Base-by-base conservation (phyloP, 2,329 filamentous ascomycete species). In the Elsinoe batatas region DNA sequence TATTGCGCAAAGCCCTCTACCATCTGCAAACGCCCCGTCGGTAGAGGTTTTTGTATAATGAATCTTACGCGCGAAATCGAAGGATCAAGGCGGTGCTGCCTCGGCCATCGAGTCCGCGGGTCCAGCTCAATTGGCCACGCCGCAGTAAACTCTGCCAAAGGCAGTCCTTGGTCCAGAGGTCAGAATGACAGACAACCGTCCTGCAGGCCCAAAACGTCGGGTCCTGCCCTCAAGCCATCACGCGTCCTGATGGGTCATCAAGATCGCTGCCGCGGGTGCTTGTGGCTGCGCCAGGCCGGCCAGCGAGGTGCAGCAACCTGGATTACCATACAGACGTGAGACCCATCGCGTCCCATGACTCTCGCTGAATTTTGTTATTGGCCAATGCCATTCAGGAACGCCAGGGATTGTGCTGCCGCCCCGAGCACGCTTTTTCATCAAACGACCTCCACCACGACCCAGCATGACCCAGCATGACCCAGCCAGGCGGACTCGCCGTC, bases 251-350 rank as follows among this genome's bases (percentile, higher is more conserved):
- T 35, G 26, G 47, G 47, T 51, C 32, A 51, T 51, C 47, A 37
- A 37, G 47, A 51, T 51, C 47, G 47, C 35, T 33, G 32, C 17
- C 26, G 32, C 26, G 2, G 40, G 18, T 51, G 44, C 11, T 13
- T 51, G 47, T 51, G 47, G 47, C 47, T 51, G 47, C 47, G 47
- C 32, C 47, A 51, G 47, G 47, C 47, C 47, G 47, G 33, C 32
- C 47, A 51, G 47, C 32, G 30, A 38, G 47, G 15, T 33, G 47
- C 47, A 36, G 47, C 47, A 51, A 51, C 47, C 47, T 51, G 47
- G 47, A 51, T 51, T 38, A 18, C 47, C 17, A 51, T 51, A 38
- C 47, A 38, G 47, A n/a, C n/a, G n/a, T n/a, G n/a, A n/a, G n/a
- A 26, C 47, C 32, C 17, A 33, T 33, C 47, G 37, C 47, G 37